A percentile compares a stretch with the other conserved stretches of the same genome.
These are phyloP conservation scores for Miscanthus sacchariflorus DNA, from an alignment of 202 grass and related monocot species.

Conservation along the genomic window DNA sequence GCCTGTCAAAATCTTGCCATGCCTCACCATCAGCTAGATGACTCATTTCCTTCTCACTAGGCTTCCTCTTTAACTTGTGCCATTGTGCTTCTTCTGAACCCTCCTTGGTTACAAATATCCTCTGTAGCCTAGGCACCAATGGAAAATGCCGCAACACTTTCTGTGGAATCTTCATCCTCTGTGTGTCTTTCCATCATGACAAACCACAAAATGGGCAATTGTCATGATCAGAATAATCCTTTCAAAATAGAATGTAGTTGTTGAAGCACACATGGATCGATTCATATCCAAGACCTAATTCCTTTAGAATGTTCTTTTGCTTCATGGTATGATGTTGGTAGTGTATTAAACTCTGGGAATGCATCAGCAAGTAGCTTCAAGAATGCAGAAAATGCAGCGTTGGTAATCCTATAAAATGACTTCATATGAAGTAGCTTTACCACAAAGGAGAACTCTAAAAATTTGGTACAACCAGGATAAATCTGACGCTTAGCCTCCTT, in stretches of 20 bases:
- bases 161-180: background rate
- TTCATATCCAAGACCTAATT: background rate
- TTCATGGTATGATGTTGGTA: background rate
- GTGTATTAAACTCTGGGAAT: background rate
- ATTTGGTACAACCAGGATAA: background rate
- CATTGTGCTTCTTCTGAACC: too few species aligned
- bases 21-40: too few species aligned
- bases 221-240: background rate
- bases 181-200: background rate
- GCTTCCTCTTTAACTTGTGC: too few species aligned
- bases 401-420: background rate
- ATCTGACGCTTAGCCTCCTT: background rate
- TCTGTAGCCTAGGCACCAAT: background rate
- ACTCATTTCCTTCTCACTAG: too few species aligned
- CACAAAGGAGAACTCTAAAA: background rate
- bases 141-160: background rate
- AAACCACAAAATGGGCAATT: background rate
- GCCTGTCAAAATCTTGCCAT: too few species aligned
- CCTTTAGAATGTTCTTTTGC: too few species aligned
- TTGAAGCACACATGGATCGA: background rate
- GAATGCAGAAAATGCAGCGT: background rate
- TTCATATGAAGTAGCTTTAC: background rate
- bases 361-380: background rate
- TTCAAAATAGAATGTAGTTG: background rate
- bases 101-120: too few species aligned